Evolutionary conservation across 2,329 filamentous ascomycete species (phyloP), one percentile per base, ranked within the genome.

Genomic region (Penicillium sp.): DNA sequence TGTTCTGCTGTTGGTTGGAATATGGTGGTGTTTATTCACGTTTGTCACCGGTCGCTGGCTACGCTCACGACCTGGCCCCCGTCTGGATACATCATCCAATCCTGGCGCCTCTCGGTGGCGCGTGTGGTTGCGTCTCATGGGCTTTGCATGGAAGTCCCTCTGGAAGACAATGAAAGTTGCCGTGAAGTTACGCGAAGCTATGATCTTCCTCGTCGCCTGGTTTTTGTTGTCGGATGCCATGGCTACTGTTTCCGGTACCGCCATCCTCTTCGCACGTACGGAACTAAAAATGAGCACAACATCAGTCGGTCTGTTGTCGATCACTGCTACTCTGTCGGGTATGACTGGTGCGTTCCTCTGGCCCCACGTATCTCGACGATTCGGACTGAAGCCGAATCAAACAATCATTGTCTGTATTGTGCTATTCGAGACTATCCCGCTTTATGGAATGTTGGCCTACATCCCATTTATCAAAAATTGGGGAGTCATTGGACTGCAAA

Each of bases 231-330:
- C 90, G 0, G 93, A 97, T 68, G 91, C 90, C 31, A 90, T 96
- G 60, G 93, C 93, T 4, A 97, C 93, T 0, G 93, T 95, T 0
- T 93, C 90, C 3, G 92, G 91, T 3, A 96, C 93, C 0, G 93
- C 93, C 1, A 92, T 97, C 39, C 81, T 97, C 2, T 97, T 96
- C 70, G 93, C 92, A 39, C 96, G 96, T 73, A 96, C 92, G 0
- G 87, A 91, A 61, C 80, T 97, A 7, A 85, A 89, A 61, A 93
- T 97, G 90, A 84, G 87, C 56, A 88, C 92, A 0, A 90, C 90
- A 72, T 88, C 89, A 1, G 77, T 97, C 21, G 93, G 90, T 5
- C 82, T 96, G 67, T 93, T 97, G 70, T 95, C 91, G 64, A 91
- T 97, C 57, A 93, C 96, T 55, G 91, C 89, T 11, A 96, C 91